Percentiles rank a stretch among this genome's conserved stretches.
phyloP scores from a whole-genome alignment of 768 basidiomycete species.

The Lyophyllum atratum region DNA sequence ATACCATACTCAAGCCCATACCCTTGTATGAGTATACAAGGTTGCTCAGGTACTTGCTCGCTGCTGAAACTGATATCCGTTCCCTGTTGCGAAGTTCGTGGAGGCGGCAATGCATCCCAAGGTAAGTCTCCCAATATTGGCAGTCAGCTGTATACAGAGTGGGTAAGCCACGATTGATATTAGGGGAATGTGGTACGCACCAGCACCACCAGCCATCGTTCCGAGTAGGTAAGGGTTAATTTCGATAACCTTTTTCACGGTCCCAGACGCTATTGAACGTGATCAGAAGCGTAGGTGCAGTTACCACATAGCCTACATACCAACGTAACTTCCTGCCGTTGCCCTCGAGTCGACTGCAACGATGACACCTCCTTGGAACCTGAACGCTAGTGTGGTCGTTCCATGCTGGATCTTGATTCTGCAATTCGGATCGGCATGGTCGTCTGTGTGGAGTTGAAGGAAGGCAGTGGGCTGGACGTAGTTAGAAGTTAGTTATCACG shows the following conservation, averaged over 20 bases:
- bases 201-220: conserved; percentile 99
- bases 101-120: conserved; percentile 95
- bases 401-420: conserved; percentile 99
- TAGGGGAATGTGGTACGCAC: conserved; percentile 41
- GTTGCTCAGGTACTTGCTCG: conserved; percentile 96
- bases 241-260: conserved; percentile 99
- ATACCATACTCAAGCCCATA: conserved; percentile 98
- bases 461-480: conserved; percentile 80
- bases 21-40: conserved; percentile 98
- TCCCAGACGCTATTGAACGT: conserved; percentile 75
- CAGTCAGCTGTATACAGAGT: conserved; percentile 68
- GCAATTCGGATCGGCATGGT: conserved; percentile 91
- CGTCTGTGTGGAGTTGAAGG: conserved; percentile 91
- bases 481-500: conserved; percentile 1
- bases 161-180: neutral
- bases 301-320: conserved; percentile 43
- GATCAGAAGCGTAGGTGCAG: neutral
- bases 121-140: conserved; percentile 98
- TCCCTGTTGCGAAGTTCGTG: conserved; percentile 96
- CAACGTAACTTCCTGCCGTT: conserved; percentile 95
- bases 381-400: conserved; percentile 96
- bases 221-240: conserved; percentile 99
- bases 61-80: conserved; percentile 98
- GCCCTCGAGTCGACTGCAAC: conserved; percentile 99
- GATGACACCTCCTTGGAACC: conserved; percentile 95